These are phyloP conservation scores for Phyllosticta paracitricarpa DNA, from an alignment of 2,329 filamentous ascomycete species.

Conservation along the genomic window DNA sequence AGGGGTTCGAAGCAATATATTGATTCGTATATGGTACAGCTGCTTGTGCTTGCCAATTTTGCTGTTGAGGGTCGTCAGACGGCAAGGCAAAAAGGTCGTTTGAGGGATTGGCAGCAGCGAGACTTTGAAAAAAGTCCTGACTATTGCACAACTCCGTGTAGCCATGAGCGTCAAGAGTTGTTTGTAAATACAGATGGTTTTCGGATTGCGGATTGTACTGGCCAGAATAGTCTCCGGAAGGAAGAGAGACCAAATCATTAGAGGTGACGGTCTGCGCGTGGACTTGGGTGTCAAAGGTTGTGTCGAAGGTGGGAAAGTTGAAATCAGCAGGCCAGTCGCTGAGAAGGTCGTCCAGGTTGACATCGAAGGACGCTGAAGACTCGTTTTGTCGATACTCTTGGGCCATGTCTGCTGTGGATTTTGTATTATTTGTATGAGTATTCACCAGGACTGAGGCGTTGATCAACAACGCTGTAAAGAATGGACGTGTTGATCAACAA, in stretches of 20 bases:
- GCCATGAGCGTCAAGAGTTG: too few species aligned
- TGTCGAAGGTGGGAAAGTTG: background rate
- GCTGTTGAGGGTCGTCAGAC: background rate
- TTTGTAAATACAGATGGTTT: too few species aligned
- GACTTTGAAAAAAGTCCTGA: too few species aligned
- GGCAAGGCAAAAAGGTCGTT: background rate
- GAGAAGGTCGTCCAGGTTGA: background rate
- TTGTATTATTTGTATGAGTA: background rate
- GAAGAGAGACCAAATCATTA: too few species aligned
- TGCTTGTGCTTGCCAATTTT: too few species aligned
- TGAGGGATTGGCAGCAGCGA: background rate
- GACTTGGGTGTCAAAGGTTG: background rate
- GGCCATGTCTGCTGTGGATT: background rate
- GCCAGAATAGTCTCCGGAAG: too few species aligned
- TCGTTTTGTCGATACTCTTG: background rate
- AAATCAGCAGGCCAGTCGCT: background rate
- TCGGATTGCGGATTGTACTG: too few species aligned
- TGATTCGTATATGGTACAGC: too few species aligned
- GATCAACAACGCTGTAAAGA: background rate
- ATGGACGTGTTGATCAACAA: constrained; percentile 4
- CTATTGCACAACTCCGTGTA: too few species aligned
- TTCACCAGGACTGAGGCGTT: background rate
- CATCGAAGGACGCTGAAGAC: background rate
- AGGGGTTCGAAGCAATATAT: too few species aligned
- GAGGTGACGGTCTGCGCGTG: too few species aligned